These are phyloP conservation scores for Fagopyrum tataricum DNA, from an alignment of 148 eudicot species.

Conservation along the genomic window DNA sequence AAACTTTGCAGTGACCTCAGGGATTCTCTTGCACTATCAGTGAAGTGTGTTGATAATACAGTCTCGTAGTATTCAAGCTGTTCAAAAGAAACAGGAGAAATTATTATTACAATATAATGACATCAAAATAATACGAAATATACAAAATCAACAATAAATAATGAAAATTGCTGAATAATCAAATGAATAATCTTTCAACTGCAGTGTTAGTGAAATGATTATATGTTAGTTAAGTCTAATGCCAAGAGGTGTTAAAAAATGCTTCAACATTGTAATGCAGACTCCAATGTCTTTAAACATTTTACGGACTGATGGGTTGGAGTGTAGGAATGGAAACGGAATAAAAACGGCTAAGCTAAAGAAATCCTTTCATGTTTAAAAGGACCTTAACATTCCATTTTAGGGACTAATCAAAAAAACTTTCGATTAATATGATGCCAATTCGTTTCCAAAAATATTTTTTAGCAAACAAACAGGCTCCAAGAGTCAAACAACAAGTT, in stretches of 20 bases:
- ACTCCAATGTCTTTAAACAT: background rate
- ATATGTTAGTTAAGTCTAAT: background rate
- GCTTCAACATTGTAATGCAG: background rate
- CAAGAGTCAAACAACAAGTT: background rate
- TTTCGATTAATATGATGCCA: too few species aligned
- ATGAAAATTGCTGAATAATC: background rate
- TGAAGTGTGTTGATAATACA: conserved; percentile 71
- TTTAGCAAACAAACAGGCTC: too few species aligned
- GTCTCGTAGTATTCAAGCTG: conserved; percentile 99
- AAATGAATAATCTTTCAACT: background rate
- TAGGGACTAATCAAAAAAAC: too few species aligned
- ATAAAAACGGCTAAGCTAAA: too few species aligned
- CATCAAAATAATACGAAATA: background rate
- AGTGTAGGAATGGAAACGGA: too few species aligned
- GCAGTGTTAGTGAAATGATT: too few species aligned
- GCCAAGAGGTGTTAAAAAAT: background rate
- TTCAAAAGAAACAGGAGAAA: background rate
- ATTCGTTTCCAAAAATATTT: too few species aligned
- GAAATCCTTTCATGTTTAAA: too few species aligned
- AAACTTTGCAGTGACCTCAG: conserved; percentile 83
- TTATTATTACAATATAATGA: background rate
- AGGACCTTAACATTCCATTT: too few species aligned
- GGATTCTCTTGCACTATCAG: conserved; percentile 76
- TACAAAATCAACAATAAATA: background rate
- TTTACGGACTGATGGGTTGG: too few species aligned